Base-by-base conservation (phyloP, 2,329 filamentous ascomycete species). In the Pseudogymnoascus sp. region DNA sequence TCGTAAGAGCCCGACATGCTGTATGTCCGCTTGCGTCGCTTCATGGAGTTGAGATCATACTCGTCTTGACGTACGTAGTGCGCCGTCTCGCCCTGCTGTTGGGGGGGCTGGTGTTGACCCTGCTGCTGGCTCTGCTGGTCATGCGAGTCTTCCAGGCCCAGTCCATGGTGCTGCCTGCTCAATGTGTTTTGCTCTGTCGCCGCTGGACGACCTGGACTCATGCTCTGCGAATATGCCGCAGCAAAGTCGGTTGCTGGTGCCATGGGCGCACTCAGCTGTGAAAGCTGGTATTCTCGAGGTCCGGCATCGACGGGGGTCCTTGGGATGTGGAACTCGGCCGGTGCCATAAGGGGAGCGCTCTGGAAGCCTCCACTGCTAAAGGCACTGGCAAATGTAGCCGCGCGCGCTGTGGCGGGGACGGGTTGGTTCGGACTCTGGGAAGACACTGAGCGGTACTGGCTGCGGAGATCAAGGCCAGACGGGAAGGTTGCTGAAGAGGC, bases 261-360 rank as follows among this genome's bases (percentile, higher is more conserved):
- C 63, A 83, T 82, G 0, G 82, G 82, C 1, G 82, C 80, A 68
- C 79, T 82, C 75, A 84, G 76, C 68, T 84, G 82, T 2, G 82
- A 77, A 69, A 82, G 79, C 11, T 78, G 77, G 70, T 83, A 83
- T 62, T 83, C 80, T 19, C 71, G 62, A 72, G 73, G 31, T 75
- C 73, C 69, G 60, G 74, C 71, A 62, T 76, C 72, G 31, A 71
- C 72, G 13, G 77, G 75, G 3, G 78, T 79, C 44, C 79, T 73
- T 1, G 80, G 76, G 13, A 82, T 72, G 2, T 79, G 76, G 67
- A 81, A 83, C 61, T 84, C 81, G 65, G 82, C 76, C 0, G 82
- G 82, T 1, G 82, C 80, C 3, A 80, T 79, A 13, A 84, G 74
- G 0, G 83, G 82, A 4, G 82, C 80, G 5, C 82, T 81, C 1